Evolutionary conservation across 441 rosid genomes (phyloP).

Genomic region (Populus tomentosa): DNA sequence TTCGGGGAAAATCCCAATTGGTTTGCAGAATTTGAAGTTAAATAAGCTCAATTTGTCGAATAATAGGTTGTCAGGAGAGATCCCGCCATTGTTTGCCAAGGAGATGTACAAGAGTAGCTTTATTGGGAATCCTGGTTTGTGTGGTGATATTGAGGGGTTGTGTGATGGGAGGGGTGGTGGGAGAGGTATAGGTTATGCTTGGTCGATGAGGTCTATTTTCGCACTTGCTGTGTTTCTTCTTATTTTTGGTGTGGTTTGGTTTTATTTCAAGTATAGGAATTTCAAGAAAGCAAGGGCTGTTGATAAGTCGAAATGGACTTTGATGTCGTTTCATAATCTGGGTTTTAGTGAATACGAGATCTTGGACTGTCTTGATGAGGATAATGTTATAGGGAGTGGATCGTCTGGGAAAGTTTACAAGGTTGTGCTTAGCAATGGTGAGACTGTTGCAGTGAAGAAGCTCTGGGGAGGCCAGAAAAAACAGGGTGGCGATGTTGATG

Average conservation of each 20-base stretch:
- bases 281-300: conserved; percentile 55
- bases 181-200: conserved; percentile 50
- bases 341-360: conserved; percentile 89
- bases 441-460: conserved; percentile 85
- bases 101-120: conserved; percentile 64
- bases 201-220: conserved; percentile 74
- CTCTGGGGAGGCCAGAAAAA: conserved; percentile 65
- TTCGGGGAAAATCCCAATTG: conserved; percentile 61
- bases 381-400: conserved; percentile 84
- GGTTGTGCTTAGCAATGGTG: conserved; percentile 73
- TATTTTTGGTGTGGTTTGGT: conserved; percentile 71
- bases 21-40: conserved; percentile 80
- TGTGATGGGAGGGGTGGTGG: conserved; percentile 45
- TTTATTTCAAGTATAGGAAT: conserved; percentile 65
- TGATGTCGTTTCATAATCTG: conserved; percentile 92
- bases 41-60: conserved; percentile 79
- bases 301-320: conserved; percentile 88
- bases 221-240: conserved; percentile 62
- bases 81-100: conserved; percentile 65
- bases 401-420: conserved; percentile 94
- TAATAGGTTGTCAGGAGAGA: conserved; percentile 56
- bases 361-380: conserved; percentile 75
- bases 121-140: conserved; percentile 74
- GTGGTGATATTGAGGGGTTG: conserved; percentile 63
- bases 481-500: conserved; percentile 38